Base-by-base conservation (phyloP, 495 filamentous ascomycete species). In the Chaetomium cochliodes region DNA sequence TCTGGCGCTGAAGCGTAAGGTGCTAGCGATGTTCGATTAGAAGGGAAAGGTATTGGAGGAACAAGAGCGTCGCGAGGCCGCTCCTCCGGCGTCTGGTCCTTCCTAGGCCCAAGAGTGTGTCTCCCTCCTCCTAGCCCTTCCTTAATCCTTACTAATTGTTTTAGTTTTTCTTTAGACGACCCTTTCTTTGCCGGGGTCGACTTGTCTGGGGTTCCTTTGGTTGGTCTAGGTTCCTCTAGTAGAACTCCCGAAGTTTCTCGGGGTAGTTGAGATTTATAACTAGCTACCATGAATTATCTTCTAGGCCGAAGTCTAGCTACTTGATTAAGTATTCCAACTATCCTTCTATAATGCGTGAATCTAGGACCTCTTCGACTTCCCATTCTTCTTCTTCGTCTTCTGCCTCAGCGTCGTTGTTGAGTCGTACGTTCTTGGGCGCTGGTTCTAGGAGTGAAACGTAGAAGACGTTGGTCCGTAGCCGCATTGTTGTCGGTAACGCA, bases 261-360 rank as follows among this genome's bases (percentile, higher is more conserved):
- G 25, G 50, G 22, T 6, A 58, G 37, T 58, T 3, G n/a, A 56
- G 53, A 20, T 56, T 56, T 30, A 30, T 56, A 56, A 30, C 53
- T 39, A 12, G 53, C 22, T 56, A 4, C 53, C 20, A 56, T 56
- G 8, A 41, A 30, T 56, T 56, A 0, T 56, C 53, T 56, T 41
- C 30, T 22, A 11, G 30, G 1, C 30, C 16, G 8, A 56, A 56
- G 39, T 56, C 30, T 16, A 56, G 13, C 53, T 13, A 56, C 16
- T 56, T 56, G 13, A 56, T 12, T 9, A 56, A 22, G 15, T 56
- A 56, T n/a, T 41, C 3, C 7, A 56, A 13, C 13, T 41, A 8
- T 56, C 16, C 53, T 9, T 20, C 22, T 0, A 15, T 56, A 12
- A 56, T 56, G 3, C 22, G 15, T 41, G 13, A 56, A 23, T 56